Evolutionary conservation across 1,284 basidiomycete species (phyloP), one percentile per base, ranked within the genome.

Genomic region (Exobasidium rhododendri): DNA sequence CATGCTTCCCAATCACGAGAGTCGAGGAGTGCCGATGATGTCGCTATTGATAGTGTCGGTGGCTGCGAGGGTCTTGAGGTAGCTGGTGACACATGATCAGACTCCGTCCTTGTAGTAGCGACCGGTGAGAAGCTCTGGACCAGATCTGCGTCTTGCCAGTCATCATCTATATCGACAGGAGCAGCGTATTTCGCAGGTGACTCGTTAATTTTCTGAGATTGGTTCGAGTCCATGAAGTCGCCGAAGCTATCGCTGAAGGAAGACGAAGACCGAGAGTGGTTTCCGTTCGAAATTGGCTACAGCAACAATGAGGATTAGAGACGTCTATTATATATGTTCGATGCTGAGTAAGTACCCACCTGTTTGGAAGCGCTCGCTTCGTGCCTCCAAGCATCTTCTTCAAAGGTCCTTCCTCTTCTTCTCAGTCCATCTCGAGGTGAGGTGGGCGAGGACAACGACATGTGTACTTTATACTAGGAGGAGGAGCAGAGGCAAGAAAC

Each of bases 51-150:
- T 5, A n/a, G 26, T 4, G 32, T 4, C n/a, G 22, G 59, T 17
- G 2, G 54, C n/a, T 4, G 59, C 28, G 13, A 58, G 28, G 2
- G 50, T 1, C 7, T 7, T 0, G 50, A 7, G 1, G 50, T 10
- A 20, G 49, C 7, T 26, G 55, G 28, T 35, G 46, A 3, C 7
- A 29, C 24, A 28, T 29, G 13, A n/a, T n/a, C n/a, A n/a, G n/a
- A n/a, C n/a, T n/a, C n/a, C n/a, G n/a, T n/a, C n/a, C n/a, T n/a
- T 5, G 14, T 20, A 43, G 52, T 29, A 11, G 31, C 26, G 26
- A 63, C 20, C 3, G 69, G 69, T 11, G 69, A 71, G 45, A 71
- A 71, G 65, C 63, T 65, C n/a, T 58, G n/a, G 17, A 71, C 67
- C 51, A 71, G 55, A 30, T 71, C 67, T 54, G 65, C 69, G 1